Evolutionary conservation across 2,329 filamentous ascomycete genomes (phyloP).

Genomic region (Huntiella savannae): DNA sequence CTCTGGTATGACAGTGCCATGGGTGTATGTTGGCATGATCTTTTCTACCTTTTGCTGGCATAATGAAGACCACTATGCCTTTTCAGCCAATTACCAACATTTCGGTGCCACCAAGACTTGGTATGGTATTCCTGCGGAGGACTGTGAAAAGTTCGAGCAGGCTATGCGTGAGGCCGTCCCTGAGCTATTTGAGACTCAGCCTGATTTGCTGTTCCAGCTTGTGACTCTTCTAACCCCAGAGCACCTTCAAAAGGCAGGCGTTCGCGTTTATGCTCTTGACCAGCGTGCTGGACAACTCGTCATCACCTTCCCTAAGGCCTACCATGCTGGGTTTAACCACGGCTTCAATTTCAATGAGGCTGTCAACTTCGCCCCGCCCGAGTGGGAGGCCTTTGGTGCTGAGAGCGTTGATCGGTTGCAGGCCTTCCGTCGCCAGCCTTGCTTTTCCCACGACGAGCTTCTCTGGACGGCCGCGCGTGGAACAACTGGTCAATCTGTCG

Average conservation of each 20-base stretch:
- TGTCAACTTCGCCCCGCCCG: constrained; percentile 86
- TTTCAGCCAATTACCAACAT: constrained; percentile 96
- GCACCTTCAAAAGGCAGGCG: constrained; percentile 79
- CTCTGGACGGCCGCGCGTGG: constrained; percentile 75
- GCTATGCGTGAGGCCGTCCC: constrained; percentile 92
- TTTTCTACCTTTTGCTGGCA: constrained; percentile 99
- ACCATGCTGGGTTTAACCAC: constrained; percentile 96
- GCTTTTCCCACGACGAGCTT: constrained; percentile 92
- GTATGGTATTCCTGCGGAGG: constrained; percentile 91
- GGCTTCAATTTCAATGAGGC: constrained; percentile 98
- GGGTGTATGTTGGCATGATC: constrained; percentile 98
- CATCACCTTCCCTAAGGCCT: constrained; percentile 89
- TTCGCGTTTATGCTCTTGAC: constrained; percentile 85
- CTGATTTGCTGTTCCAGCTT: constrained; percentile 86
- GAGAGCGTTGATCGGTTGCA: constrained; percentile 72
- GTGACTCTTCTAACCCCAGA: constrained; percentile 92
- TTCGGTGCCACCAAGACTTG: constrained; percentile 97
- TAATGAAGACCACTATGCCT: constrained; percentile 94
- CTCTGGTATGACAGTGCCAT: constrained; percentile 96
- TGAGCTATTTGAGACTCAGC: constrained; percentile 90
- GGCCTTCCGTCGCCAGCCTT: constrained; percentile 75
- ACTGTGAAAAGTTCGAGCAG: constrained; percentile 84
- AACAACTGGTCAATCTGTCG: constrained; percentile 42
- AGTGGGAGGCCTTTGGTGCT: constrained; percentile 89
- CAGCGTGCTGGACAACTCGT: constrained; percentile 92